phyloP scores from a whole-genome alignment of 305 asterid genomes.

The Euphrasia arctica region DNA sequence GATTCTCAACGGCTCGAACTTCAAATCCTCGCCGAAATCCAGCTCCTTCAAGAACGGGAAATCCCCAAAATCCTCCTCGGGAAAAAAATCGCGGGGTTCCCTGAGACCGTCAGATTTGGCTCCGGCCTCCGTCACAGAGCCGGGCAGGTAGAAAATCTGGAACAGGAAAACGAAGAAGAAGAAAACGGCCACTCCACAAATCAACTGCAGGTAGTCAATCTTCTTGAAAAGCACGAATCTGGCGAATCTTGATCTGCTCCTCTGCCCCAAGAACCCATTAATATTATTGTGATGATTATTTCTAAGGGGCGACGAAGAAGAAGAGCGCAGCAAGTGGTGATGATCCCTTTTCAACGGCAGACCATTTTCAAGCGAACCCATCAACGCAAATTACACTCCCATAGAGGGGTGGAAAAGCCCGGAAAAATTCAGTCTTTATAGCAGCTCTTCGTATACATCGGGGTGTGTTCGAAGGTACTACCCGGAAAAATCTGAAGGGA shows the following conservation, averaged over 20 bases:
- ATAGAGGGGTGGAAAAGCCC: constrained; percentile 29
- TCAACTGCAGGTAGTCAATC: constrained; percentile 69
- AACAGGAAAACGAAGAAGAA: constrained; percentile 69
- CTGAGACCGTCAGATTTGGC: constrained; percentile 30
- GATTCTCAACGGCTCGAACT: constrained; percentile 58
- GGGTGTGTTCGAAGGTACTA: constrained; percentile 24
- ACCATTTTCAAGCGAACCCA: constrained; percentile 93
- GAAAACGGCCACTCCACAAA: constrained; percentile 70
- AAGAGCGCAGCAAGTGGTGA: constrained; percentile 40
- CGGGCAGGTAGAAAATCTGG: constrained; percentile 82
- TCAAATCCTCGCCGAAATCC: constrained; percentile 79
- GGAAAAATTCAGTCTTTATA: constrained; percentile 21
- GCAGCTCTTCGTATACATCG: constrained; percentile 1
- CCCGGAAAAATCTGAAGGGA: constrained; percentile 1
- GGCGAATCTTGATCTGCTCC: constrained; percentile 90
- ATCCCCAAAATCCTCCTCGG: constrained; percentile 35
- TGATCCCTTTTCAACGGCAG: constrained; percentile 58
- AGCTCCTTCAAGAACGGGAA: constrained; percentile 56
- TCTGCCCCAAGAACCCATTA: constrained; percentile 39
- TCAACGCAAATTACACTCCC: constrained; percentile 40
- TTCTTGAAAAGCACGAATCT: constrained; percentile 57
- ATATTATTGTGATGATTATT: neutral
- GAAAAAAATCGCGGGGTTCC: constrained; percentile 30
- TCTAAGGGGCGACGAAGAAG: constrained; percentile 14
- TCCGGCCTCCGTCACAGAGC: constrained; percentile 48